Evolutionary conservation across 768 basidiomycete genomes (phyloP).

Genomic region (Lepiota brunneoincarnata): DNA sequence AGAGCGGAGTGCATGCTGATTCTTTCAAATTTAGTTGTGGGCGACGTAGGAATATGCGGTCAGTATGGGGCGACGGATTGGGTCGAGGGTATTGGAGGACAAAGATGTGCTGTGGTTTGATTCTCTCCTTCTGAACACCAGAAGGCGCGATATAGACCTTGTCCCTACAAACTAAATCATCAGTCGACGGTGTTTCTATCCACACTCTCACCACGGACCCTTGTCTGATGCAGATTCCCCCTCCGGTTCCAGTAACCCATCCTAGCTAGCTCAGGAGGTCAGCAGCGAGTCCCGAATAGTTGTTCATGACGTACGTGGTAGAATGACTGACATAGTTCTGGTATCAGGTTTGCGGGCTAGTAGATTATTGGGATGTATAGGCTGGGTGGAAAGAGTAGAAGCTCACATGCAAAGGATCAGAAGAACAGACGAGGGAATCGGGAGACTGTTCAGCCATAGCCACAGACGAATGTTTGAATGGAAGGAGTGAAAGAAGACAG

Average conservation of each 20-base stretch:
- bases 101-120: constrained; percentile 80
- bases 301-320: constrained; percentile 44
- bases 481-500: not conserved
- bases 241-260: constrained; percentile 92
- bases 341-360: constrained; percentile 90
- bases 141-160: constrained; percentile 87
- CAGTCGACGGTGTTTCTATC: not conserved
- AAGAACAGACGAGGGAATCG: constrained; percentile 56
- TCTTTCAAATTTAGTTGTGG: constrained; percentile 74
- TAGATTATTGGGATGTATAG: constrained; percentile 7
- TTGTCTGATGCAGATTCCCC: constrained; percentile 71
- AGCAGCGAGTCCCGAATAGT: constrained; percentile 2
- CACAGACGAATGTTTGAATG: not conserved
- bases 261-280: constrained; percentile 48
- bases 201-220: constrained; percentile 39
- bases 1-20: constrained; percentile 85
- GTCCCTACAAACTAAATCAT: constrained; percentile 41
- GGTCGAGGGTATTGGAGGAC: constrained; percentile 78
- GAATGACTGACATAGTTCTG: constrained; percentile 80
- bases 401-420: constrained; percentile 62
- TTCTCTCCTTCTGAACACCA: constrained; percentile 89
- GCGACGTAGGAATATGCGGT: constrained; percentile 76
- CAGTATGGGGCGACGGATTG: constrained; percentile 56
- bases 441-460: constrained; percentile 24
- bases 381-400: not conserved